These are phyloP conservation scores for Mycena rebaudengoi DNA, from an alignment of 768 basidiomycete genomes.

Conservation along the genomic window DNA sequence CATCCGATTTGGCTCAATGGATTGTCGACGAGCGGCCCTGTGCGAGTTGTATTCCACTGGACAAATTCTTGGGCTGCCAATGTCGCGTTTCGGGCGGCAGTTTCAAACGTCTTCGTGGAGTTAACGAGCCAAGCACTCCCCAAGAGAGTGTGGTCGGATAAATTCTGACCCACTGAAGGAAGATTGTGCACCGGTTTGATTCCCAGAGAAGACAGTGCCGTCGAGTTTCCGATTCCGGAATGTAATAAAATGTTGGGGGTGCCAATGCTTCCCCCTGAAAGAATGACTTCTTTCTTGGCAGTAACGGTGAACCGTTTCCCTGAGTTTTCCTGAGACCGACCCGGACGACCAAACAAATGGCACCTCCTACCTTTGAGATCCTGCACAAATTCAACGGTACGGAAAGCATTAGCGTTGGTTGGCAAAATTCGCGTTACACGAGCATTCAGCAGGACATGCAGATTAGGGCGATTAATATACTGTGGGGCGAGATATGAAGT, in stretches of 20 bases:
- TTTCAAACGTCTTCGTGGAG: slow-evolving; percentile 36
- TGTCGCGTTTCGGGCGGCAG: slow-evolving; percentile 30
- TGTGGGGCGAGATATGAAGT: slow-evolving; percentile 34
- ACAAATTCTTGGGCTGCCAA: slow-evolving; percentile 32
- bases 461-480: slow-evolving; percentile 32
- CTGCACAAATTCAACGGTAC: slow-evolving; percentile 30
- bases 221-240: slow-evolving; percentile 43
- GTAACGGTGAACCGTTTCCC: slow-evolving; percentile 20
- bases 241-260: slow-evolving; percentile 45
- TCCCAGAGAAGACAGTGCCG: slow-evolving; percentile 25
- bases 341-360: not conserved
- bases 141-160: slow-evolving; percentile 41
- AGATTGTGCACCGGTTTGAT: slow-evolving; percentile 35
- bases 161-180: slow-evolving; percentile 40
- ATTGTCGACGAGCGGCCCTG: slow-evolving; percentile 38
- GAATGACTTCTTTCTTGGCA: slow-evolving; percentile 44
- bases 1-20: slow-evolving; percentile 35
- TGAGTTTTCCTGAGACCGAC: too few relatives aligned
- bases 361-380: not conserved
- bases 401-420: slow-evolving; percentile 6
- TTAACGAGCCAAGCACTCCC: slow-evolving; percentile 35
- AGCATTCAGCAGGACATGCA: slow-evolving; percentile 32
- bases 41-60: slow-evolving; percentile 39
- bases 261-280: slow-evolving; percentile 46
- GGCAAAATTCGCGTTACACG: slow-evolving; percentile 21